Base-by-base conservation (phyloP, 805 yeast genomes). In the Starmerella tilneyi region DNA sequence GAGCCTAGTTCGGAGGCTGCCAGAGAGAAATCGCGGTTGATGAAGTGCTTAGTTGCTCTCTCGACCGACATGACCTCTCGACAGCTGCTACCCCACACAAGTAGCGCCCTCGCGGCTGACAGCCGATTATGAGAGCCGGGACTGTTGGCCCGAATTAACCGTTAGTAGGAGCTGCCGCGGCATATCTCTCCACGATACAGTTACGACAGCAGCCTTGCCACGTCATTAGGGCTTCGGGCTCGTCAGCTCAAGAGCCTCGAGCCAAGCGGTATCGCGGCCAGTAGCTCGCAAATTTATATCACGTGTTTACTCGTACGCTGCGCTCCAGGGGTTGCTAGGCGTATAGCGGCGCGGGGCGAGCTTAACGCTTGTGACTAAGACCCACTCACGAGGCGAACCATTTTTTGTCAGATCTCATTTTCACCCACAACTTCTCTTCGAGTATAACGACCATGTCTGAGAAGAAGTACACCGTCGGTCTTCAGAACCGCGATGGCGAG, bases 401-500 rank as follows among this genome's bases (percentile, higher is more conserved):
- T 46, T 50, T 50, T 50, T 50, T 50, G 53, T 47, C 53, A 47
- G 46, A 39, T 30, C 42, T 22, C 43, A 46, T 43, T 38, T 41
- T 49, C 46, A 44, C 48, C 34, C 41, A 29, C 47, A 29, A 37
- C 36, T 21, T 38, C 33, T 15, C 32, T 27, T 27, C 13, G 41
- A 24, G 41, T 28, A 38, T 26, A 38, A 19, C 41, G 33, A 38
- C 41, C 32, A 38, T 38, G 41, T 19, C 33, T 38, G 41, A 38
- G 33, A 38, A 38, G 41, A 38, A 38, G 13, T 38, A 67, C 56
- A 61, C 68, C 54, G 68, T 79, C 70, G 85, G 85, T 67, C 84
- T 83, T 68, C 89, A 82, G 75, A 79, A 85, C 74, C 85, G 88
- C 74, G 96, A 84, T 72, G 86, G 92, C 68, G 84, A 94, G 79